These are phyloP conservation scores for Globisporangium nagaii DNA, from an alignment of 352 stramenopile species.

Conservation along the genomic window DNA sequence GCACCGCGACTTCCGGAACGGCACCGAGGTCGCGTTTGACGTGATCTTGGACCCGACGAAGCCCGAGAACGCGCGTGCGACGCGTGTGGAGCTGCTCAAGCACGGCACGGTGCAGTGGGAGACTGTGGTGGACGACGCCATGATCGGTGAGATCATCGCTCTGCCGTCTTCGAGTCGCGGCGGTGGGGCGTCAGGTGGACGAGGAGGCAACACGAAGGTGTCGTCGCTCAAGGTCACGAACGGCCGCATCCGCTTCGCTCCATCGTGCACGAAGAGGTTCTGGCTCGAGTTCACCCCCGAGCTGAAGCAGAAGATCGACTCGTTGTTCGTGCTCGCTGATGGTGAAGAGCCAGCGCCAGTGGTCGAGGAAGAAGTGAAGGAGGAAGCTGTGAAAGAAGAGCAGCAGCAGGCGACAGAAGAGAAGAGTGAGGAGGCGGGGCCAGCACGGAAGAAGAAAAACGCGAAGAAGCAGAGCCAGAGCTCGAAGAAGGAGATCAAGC, in stretches of 20 bases:
- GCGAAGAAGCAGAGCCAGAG: conserved; percentile 9
- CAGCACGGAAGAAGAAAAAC: neutral
- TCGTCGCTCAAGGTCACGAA: conserved; percentile 23
- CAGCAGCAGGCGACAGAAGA: conserved; percentile 1
- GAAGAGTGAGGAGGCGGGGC: conserved; percentile 8
- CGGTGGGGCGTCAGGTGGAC: conserved; percentile 18
- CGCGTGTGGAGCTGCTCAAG: conserved; percentile 51
- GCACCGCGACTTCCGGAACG: conserved; percentile 36
- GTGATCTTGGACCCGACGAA: conserved; percentile 36
- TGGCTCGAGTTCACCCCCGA: conserved; percentile 56
- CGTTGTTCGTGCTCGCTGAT: conserved; percentile 21
- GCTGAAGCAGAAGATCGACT: conserved; percentile 52
- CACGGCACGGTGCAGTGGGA: conserved; percentile 66
- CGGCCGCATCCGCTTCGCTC: conserved; percentile 37
- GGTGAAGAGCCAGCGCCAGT: conserved; percentile 9
- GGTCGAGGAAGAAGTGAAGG: conserved; percentile 10
- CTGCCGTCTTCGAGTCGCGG: conserved; percentile 28
- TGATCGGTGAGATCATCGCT: conserved; percentile 40
- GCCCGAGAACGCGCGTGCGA: conserved; percentile 49
- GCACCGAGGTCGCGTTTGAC: conserved; percentile 72
- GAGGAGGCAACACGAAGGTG: conserved; percentile 25
- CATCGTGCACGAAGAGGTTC: conserved; percentile 33
- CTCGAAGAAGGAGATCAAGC: conserved; percentile 28
- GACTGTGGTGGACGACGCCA: conserved; percentile 24
- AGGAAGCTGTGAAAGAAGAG: conserved; percentile 6